phyloP scores from a whole-genome alignment of 2,329 filamentous ascomycete species.

The Fusarium continuum region DNA sequence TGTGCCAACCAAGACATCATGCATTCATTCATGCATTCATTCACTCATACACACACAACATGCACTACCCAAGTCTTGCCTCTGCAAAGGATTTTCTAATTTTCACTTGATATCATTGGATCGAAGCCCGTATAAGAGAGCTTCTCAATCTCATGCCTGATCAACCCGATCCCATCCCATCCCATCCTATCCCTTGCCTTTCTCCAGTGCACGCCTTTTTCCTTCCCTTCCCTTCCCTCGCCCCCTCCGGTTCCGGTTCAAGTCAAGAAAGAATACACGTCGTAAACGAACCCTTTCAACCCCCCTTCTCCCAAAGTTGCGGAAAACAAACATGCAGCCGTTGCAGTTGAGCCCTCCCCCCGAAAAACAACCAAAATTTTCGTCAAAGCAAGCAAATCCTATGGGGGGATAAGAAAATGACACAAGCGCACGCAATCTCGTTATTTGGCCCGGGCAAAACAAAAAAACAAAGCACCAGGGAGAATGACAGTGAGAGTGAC shows the following conservation, averaged over 20 bases:
- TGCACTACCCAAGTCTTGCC: background rate
- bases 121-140: conserved; percentile 34
- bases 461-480: conserved; percentile 22
- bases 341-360: conserved; percentile 41
- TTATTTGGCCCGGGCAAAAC: conserved; percentile 33
- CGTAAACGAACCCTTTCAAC: conserved; percentile 40
- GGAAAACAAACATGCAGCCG: conserved; percentile 39
- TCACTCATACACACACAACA: background rate
- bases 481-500: conserved; percentile 33
- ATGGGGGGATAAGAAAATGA: conserved; percentile 34
- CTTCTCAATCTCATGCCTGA: conserved; percentile 40
- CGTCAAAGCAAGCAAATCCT: conserved; percentile 42
- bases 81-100: conserved; percentile 36
- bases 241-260: conserved; percentile 14
- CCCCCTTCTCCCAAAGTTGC: conserved; percentile 38
- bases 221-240: conserved; percentile 15
- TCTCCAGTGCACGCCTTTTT: conserved; percentile 21
- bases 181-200: conserved; percentile 26
- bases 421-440: conserved; percentile 41
- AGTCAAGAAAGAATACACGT: conserved; percentile 43
- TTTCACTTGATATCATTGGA: conserved; percentile 42
- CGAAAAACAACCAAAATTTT: conserved; percentile 42
- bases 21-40: background rate
- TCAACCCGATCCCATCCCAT: conserved; percentile 32
- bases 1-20: no score